Evolutionary conservation across 768 basidiomycete genomes (phyloP).

Genomic region (Phaeolepiota aurea): DNA sequence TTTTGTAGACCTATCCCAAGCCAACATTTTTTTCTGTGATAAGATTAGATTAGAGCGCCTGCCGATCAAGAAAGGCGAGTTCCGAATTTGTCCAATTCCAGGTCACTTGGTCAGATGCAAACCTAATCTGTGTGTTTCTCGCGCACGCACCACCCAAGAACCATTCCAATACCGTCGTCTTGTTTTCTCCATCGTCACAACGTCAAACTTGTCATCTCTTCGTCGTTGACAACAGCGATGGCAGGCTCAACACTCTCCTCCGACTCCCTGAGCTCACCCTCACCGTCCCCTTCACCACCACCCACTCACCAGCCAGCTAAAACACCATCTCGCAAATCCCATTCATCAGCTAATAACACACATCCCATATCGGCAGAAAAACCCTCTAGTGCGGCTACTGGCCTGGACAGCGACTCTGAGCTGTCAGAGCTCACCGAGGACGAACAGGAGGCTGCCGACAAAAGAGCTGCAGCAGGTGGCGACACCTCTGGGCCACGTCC

Average conservation of each 20-base stretch:
- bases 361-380: conserved; percentile 3
- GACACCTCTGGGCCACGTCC: conserved; percentile 3
- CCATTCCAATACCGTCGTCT: conserved; percentile 9
- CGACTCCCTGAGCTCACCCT: conserved; percentile 59
- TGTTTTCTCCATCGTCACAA: conserved; percentile 16
- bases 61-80: neutral
- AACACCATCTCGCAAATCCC: conserved; percentile 9
- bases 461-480: conserved; percentile 13
- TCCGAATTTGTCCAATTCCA: neutral
- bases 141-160: conserved; percentile 2
- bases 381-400: conserved; percentile 10
- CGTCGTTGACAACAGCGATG: conserved; percentile 26
- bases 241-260: conserved; percentile 55
- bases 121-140: conserved; percentile 2
- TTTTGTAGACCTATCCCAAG: too few relatives aligned
- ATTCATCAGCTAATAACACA: conserved; percentile 16
- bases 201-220: conserved; percentile 4
- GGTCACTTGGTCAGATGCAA: too few relatives aligned
- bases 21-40: too few relatives aligned
- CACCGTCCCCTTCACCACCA: conserved; percentile 45
- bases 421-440: conserved; percentile 82
- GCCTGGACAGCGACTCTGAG: conserved; percentile 61
- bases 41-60: neutral
- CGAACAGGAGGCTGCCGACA: conserved; percentile 43
- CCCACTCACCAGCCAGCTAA: conserved; percentile 13